Base-by-base conservation (phyloP, 306 rosid species). In the Cucurbita maxima region DNA sequence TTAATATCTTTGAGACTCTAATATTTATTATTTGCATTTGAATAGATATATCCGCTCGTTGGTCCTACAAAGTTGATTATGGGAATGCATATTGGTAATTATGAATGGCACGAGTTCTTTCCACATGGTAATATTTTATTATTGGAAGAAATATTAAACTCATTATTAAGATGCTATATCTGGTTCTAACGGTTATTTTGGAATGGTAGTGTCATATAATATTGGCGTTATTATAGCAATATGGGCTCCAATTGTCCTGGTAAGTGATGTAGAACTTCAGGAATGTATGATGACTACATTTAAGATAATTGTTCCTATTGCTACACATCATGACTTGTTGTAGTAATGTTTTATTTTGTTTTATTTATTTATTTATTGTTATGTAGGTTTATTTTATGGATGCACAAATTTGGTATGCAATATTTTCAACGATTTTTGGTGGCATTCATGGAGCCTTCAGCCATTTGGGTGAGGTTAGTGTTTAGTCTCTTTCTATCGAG, bases 391-490 rank as follows among this genome's bases (percentile, higher is more conserved):
- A 90, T 83, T 87, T 94, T 85, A 87, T 88, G 98, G 98, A 94
- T 83, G 82, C 96, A 58, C 98, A 94, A 89, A 90, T 94, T 82
- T 94, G 98, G 97, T 94, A 94, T 86, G 90, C 96, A 80, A 94
- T 94, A 83, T 94, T 81, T 84, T 89, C 98, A 62, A 89, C 97
- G 68, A 57, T 94, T 72, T 87, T 89, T 76, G 98, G 98, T 71
- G 98, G 98, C 57, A 94, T 94, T 83, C 69, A 79, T 66, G 98
- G 98, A 75, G 97, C 97, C 74, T 94, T 90, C 89, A 91, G 92
- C 86, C 97, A 94, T 85, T 84, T 94, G 92, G 98, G 98, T 51
- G 98, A 94, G 98, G 98, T 94, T 56, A 82, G 98, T 85, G 37
- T 70, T 70, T 48, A 80, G n/a, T 58, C 57, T 62, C 51, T 60